phyloP scores from a whole-genome alignment of 192 early-diverging fungal genomes.

The Dispira parvispora region DNA sequence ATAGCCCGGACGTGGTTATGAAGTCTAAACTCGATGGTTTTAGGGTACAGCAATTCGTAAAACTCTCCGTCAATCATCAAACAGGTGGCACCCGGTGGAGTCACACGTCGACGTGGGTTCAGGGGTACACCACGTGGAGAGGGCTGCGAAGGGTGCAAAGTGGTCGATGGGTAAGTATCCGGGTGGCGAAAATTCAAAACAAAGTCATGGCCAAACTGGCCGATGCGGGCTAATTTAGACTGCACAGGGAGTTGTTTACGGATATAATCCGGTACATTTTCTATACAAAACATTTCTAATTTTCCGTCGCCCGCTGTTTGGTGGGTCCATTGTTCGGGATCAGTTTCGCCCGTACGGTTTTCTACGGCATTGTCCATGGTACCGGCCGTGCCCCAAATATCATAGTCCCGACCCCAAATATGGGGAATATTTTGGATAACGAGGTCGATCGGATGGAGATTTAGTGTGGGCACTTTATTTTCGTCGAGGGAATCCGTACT shows the following conservation, averaged over 20 bases:
- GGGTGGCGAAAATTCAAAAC: conserved; percentile 35
- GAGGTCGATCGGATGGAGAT: conserved; percentile 45
- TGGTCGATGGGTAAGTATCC: conserved; percentile 20
- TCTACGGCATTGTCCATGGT: conserved; percentile 18
- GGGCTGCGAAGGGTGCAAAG: conserved; percentile 14
- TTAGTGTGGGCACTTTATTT: conserved; percentile 27
- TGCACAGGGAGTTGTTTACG: conserved; percentile 41
- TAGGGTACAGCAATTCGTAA: conserved; percentile 42
- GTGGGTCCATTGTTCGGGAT: conserved; percentile 36
- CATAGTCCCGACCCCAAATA: conserved; percentile 54
- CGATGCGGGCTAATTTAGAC: conserved; percentile 44
- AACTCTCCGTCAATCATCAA: conserved; percentile 67
- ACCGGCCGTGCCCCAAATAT: conserved; percentile 32
- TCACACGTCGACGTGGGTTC: conserved; percentile 12
- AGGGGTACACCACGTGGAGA: conserved; percentile 5
- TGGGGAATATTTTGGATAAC: conserved; percentile 54
- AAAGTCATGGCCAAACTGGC: conserved; percentile 20
- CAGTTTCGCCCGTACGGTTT: conserved; percentile 29
- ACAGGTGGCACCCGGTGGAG: conserved; percentile 32
- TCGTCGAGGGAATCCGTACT: conserved; percentile 11
- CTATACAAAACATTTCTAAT: conserved; percentile 46
- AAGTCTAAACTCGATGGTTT: conserved; percentile 36
- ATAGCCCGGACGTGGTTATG: conserved; percentile 47
- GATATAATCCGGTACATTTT: conserved; percentile 38
- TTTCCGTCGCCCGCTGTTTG: conserved; percentile 50